These are phyloP conservation scores for Huntiella decipiens DNA, from an alignment of 2,329 filamentous ascomycete genomes.

Conservation along the genomic window DNA sequence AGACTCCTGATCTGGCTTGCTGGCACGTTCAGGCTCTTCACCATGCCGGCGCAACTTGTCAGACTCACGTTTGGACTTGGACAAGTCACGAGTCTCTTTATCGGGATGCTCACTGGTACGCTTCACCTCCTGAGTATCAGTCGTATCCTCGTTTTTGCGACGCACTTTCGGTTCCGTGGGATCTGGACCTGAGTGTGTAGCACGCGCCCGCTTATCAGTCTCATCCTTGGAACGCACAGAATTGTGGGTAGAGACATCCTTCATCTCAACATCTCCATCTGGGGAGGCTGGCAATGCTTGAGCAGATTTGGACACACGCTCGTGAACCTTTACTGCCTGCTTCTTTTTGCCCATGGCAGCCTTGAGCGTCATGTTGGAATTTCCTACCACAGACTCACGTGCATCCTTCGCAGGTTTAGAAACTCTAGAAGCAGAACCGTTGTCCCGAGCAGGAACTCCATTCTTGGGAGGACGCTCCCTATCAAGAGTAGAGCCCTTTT, in stretches of 20 bases:
- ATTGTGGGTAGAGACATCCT: slow-evolving; percentile 18
- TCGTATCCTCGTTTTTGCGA: too few relatives aligned
- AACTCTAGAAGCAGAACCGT: slow-evolving; percentile 2
- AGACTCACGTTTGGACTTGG: too few relatives aligned
- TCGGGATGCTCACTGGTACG: slow-evolving; percentile 13
- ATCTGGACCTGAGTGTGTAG: too few relatives aligned
- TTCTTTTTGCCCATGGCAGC: slow-evolving; percentile 26
- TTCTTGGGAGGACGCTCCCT: slow-evolving; percentile 23
- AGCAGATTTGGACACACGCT: background rate
- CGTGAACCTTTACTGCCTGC: slow-evolving; percentile 8
- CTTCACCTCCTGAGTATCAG: slow-evolving; percentile 14
- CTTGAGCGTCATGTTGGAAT: slow-evolving; percentile 18
- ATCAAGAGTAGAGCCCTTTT: slow-evolving; percentile 14
- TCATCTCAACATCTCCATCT: slow-evolving; percentile 37
- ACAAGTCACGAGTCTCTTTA: too few relatives aligned
- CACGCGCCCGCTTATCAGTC: slow-evolving; percentile 17
- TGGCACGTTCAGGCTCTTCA: slow-evolving; percentile 14
- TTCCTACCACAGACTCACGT: background rate
- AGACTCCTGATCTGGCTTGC: slow-evolving; percentile 21
- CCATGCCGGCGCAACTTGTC: slow-evolving; percentile 9
- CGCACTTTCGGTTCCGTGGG: too few relatives aligned
- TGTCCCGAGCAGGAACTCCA: slow-evolving; percentile 6
- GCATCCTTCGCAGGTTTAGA: slow-evolving; percentile 12
- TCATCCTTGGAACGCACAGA: slow-evolving; percentile 14
- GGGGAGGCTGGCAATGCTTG: slow-evolving; percentile 21